Evolutionary conservation across 2,329 filamentous ascomycete species (phyloP).

Genomic region (Hypoxylon sp.): DNA sequence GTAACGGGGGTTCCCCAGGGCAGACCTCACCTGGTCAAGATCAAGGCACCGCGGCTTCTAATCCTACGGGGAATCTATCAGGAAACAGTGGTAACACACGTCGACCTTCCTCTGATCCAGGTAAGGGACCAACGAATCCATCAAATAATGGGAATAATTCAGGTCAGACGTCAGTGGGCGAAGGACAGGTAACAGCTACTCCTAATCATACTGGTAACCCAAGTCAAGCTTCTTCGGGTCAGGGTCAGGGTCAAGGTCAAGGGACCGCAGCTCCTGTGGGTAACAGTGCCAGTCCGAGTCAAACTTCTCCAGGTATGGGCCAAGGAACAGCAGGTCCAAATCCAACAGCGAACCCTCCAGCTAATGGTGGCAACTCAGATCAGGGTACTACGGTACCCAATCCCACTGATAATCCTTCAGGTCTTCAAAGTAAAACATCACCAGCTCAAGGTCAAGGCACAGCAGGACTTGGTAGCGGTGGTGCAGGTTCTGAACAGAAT

Average conservation of each 20-base stretch:
- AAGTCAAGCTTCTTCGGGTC: slow-evolving; percentile 6
- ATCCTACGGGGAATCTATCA: slow-evolving; percentile 1
- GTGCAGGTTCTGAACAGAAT: slow-evolving; percentile 35
- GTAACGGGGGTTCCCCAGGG: background rate
- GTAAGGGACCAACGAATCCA: slow-evolving; percentile 17
- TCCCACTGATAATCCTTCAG: background rate
- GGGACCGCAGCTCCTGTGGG: background rate
- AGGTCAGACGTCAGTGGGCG: slow-evolving; percentile 1
- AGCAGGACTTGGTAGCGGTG: slow-evolving; percentile 13
- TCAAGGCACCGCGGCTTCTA: slow-evolving; percentile 10
- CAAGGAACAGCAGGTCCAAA: slow-evolving; percentile 3
- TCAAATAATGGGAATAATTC: slow-evolving; percentile 2
- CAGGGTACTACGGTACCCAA: slow-evolving; percentile 4
- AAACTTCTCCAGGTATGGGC: slow-evolving; percentile 4
- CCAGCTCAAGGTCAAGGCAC: background rate
- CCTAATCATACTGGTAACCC: slow-evolving; percentile 18
- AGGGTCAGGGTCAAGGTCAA: slow-evolving; percentile 7
- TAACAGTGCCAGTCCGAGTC: slow-evolving; percentile 9
- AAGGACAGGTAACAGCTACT: slow-evolving; percentile 19
- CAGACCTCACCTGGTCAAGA: background rate
- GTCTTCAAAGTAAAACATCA: slow-evolving; percentile 2
- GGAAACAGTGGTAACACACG: slow-evolving; percentile 5
- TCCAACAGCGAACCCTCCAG: background rate
- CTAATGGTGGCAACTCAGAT: background rate
- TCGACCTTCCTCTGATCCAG: background rate